Evolutionary conservation across 2,329 filamentous ascomycete genomes (phyloP).

Genomic region (Venturiaceae sp.): DNA sequence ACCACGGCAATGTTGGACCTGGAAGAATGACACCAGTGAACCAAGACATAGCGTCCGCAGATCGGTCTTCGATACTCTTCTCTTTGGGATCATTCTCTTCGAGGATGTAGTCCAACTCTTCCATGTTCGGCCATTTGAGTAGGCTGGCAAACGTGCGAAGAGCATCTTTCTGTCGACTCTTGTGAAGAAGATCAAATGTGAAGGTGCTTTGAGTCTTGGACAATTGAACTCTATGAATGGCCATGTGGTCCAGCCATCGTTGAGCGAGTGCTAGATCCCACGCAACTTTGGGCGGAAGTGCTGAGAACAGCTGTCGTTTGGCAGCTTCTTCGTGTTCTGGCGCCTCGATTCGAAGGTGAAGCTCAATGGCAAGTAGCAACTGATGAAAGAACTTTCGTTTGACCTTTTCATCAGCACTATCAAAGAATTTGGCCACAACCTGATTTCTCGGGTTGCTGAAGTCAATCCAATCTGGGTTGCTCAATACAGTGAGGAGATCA

Average conservation of each 20-base stretch:
- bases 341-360: conserved; percentile 60
- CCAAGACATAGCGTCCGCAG: conserved; percentile 67
- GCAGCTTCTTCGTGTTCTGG: conserved; percentile 50
- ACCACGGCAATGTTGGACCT: conserved; percentile 60
- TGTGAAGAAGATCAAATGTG: conserved; percentile 53
- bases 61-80: conserved; percentile 45
- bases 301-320: conserved; percentile 53
- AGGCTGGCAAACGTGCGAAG: conserved; percentile 58
- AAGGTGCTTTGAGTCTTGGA: conserved; percentile 37
- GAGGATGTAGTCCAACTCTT: conserved; percentile 52
- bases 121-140: conserved; percentile 70
- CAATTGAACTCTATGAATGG: conserved; percentile 49
- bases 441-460: conserved; percentile 62
- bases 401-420: conserved; percentile 43
- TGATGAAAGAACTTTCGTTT: conserved; percentile 67
- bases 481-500: conserved; percentile 60
- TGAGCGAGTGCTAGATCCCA: conserved; percentile 67
- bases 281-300: conserved; percentile 60
- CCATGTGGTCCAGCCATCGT: conserved; percentile 62
- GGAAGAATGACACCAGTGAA: conserved; percentile 66
- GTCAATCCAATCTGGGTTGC: conserved; percentile 63
- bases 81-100: conserved; percentile 44
- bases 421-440: conserved; percentile 64
- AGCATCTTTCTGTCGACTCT: conserved; percentile 58
- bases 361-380: conserved; percentile 62